These are phyloP conservation scores for Ceratocystis diversiconidia DNA, from an alignment of 2,329 filamentous ascomycete genomes.

Conservation along the genomic window DNA sequence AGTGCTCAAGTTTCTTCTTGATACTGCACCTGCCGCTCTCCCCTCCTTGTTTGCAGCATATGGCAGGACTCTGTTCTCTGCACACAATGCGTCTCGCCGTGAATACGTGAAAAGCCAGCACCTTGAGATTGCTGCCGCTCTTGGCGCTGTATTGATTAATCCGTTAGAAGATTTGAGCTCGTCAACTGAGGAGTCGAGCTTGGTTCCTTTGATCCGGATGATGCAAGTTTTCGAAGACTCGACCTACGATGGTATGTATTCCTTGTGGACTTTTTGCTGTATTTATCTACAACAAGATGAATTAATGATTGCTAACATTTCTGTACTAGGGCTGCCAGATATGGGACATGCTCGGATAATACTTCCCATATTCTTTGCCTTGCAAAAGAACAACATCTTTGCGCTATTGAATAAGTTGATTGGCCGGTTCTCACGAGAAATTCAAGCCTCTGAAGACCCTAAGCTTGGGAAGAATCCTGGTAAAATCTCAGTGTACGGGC, in stretches of 20 bases:
- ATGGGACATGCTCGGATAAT: slow-evolving; percentile 41
- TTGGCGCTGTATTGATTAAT: slow-evolving; percentile 56
- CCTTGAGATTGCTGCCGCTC: slow-evolving; percentile 43
- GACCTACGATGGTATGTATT: slow-evolving; percentile 50
- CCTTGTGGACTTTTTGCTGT: slow-evolving; percentile 28
- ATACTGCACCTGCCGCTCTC: slow-evolving; percentile 64
- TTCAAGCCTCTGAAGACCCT: slow-evolving; percentile 23
- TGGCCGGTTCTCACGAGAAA: slow-evolving; percentile 48
- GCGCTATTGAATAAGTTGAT: slow-evolving; percentile 59
- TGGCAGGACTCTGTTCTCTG: slow-evolving; percentile 65
- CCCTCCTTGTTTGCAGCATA: slow-evolving; percentile 74
- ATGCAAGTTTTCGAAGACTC: slow-evolving; percentile 65
- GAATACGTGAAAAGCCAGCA: slow-evolving; percentile 40
- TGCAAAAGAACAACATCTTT: slow-evolving; percentile 70
- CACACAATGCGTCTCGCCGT: slow-evolving; percentile 48
- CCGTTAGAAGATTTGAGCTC: slow-evolving; percentile 23
- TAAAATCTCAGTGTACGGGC: slow-evolving; percentile 40
- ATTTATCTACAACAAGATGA: slow-evolving; percentile 1
- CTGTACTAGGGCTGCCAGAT: slow-evolving; percentile 9
- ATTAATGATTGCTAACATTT: neutral
- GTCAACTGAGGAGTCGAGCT: slow-evolving; percentile 40
- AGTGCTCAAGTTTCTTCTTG: slow-evolving; percentile 60
- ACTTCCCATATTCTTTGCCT: slow-evolving; percentile 69
- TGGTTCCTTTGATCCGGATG: slow-evolving; percentile 71
- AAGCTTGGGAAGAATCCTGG: slow-evolving; percentile 32